Percentiles rank a stretch among this genome's conserved stretches.
Conservation (phyloP, 306 rosid genomes). For the Macrotyloma uniflorum region DNA sequence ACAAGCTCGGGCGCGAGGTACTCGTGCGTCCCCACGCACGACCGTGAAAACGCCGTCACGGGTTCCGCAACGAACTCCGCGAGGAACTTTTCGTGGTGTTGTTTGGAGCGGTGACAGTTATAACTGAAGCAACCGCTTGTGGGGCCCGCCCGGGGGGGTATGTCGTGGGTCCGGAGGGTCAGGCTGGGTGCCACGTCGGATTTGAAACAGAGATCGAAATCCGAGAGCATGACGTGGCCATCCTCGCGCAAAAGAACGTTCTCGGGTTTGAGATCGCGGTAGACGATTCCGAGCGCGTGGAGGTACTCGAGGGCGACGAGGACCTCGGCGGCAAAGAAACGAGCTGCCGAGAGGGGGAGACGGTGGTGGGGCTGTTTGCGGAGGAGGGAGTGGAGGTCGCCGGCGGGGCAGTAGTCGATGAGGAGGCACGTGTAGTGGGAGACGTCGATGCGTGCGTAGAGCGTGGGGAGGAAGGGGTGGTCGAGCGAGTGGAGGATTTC, state of each 20-base stretch:
- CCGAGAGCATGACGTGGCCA: conserved; percentile 94
- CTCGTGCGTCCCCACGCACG: conserved; percentile 94
- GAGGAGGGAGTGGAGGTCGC: conserved; percentile 86
- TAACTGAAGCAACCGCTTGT: conserved; percentile 41
- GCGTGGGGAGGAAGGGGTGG: conserved; percentile 94
- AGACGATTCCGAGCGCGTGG: conserved; percentile 79
- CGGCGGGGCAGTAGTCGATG: conserved; percentile 86
- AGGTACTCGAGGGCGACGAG: conserved; percentile 81
- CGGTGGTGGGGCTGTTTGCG: conserved; percentile 52
- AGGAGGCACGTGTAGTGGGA: conserved; percentile 90
- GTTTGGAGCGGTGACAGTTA: background rate
- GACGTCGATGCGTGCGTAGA: conserved; percentile 80
- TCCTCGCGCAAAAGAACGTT: conserved; percentile 83
- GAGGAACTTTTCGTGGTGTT: background rate
- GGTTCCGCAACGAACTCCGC: conserved; percentile 89
- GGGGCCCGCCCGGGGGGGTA: background rate
- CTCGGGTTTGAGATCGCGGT: conserved; percentile 87
- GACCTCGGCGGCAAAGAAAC: conserved; percentile 84
- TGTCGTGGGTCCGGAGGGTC: background rate
- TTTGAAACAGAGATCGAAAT: conserved; percentile 79
- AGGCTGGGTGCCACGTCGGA: conserved; percentile 66
- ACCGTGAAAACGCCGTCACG: conserved; percentile 67
- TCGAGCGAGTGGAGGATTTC: conserved; percentile 75
- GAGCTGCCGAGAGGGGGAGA: conserved; percentile 42
- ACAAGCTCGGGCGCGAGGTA: conserved; percentile 87